Conservation (phyloP, 2,329 filamentous ascomycete species). For the Colletotrichum horii region DNA sequence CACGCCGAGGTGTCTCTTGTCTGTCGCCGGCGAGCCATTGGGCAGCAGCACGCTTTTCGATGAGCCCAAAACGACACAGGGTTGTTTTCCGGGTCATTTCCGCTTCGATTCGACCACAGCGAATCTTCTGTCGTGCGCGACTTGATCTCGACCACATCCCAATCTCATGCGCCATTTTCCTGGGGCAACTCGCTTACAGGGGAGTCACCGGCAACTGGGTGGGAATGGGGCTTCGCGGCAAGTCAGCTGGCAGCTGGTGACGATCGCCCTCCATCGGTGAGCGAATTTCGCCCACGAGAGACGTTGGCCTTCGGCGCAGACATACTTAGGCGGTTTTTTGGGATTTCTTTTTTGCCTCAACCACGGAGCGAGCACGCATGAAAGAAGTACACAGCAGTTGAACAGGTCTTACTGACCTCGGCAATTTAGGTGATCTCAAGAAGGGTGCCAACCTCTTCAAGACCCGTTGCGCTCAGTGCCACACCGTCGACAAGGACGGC, state of each 20-base stretch:
- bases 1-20: background rate
- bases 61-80: background rate
- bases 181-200: slow-evolving; percentile 5
- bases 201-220: background rate
- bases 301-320: background rate
- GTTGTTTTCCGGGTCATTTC: background rate
- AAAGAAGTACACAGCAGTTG: background rate
- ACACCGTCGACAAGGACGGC: slow-evolving; percentile 89
- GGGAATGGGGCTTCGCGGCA: background rate
- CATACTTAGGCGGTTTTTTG: background rate
- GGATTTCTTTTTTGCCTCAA: background rate
- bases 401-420: slow-evolving; percentile 13
- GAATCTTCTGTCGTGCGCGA: background rate
- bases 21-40: slow-evolving; percentile 11
- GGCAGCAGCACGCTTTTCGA: background rate
- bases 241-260: background rate
- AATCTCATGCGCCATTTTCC: slow-evolving; percentile 38
- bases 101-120: background rate
- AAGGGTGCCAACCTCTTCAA: slow-evolving; percentile 99
- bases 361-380: background rate
- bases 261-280: background rate
- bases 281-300: background rate
- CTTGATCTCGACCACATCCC: background rate
- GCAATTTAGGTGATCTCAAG: slow-evolving; percentile 77
- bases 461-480: slow-evolving; percentile 98